Evolutionary conservation across 169 alveolate species (phyloP).

Genomic region (Eimeria sp.): DNA sequence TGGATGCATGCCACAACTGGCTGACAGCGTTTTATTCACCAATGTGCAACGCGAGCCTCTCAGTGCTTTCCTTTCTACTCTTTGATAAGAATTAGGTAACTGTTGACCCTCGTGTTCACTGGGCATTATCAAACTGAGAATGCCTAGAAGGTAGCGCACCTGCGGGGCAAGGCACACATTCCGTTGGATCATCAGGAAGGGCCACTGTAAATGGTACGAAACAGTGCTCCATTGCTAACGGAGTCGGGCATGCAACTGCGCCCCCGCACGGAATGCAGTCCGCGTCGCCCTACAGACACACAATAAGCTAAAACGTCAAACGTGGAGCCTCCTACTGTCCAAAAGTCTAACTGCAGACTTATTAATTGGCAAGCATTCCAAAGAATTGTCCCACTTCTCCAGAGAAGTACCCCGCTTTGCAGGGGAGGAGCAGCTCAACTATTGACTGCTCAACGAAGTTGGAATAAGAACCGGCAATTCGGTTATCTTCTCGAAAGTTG

Average conservation of each 20-base stretch:
- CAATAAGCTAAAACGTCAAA: not conserved
- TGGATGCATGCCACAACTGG: not conserved
- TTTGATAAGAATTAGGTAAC: too few species aligned
- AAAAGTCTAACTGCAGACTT: not conserved
- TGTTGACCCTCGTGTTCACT: not conserved
- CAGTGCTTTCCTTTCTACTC: not conserved
- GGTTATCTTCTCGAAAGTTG: not conserved
- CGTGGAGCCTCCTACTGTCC: not conserved
- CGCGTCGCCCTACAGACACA: constrained; percentile 58
- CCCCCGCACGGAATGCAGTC: constrained; percentile 72
- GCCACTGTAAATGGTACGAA: constrained; percentile 66
- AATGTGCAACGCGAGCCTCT: not conserved
- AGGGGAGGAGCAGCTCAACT: constrained; percentile 44
- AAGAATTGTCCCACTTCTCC: constrained; percentile 19
- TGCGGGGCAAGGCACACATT: constrained; percentile 77
- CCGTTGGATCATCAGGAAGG: constrained; percentile 62
- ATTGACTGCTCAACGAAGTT: not conserved
- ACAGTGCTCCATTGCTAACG: constrained; percentile 46
- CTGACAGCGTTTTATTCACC: not conserved
- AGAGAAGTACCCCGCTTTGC: constrained; percentile 57
- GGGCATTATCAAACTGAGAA: not conserved
- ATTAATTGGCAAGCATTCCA: not conserved
- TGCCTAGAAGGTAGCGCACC: not conserved
- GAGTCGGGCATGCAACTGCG: constrained; percentile 62
- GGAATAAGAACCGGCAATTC: not conserved